A percentile compares a stretch with the other conserved stretches of the same genome.
Evolutionary conservation across 257 asterid species (phyloP).

Genomic region (Solanum bulbocastanum): DNA sequence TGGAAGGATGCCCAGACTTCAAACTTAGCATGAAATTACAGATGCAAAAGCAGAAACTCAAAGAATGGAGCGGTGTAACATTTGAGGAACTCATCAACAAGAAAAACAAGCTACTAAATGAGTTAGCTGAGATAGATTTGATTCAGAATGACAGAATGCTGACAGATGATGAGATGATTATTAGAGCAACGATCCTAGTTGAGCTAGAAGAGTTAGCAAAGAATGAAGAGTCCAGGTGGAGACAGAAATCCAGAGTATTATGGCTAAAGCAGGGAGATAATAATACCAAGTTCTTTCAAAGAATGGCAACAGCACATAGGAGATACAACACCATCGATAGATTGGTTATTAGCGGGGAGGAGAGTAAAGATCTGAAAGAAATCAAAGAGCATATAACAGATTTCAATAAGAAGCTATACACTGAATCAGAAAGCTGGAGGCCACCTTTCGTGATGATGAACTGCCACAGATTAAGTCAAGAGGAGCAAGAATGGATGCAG

Average conservation of each 20-base stretch:
- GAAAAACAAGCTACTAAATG: not conserved
- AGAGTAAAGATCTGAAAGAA: not conserved
- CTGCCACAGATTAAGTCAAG: not conserved
- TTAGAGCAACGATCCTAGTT: not conserved
- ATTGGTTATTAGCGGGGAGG: not conserved
- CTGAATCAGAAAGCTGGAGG: not conserved
- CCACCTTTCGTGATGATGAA: not conserved
- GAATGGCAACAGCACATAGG: not conserved
- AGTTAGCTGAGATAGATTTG: not conserved
- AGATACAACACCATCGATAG: not conserved
- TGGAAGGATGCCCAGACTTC: not conserved
- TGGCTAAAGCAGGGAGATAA: not conserved
- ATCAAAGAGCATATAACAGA: not conserved
- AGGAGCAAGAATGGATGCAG: not conserved
- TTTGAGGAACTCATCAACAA: not conserved
- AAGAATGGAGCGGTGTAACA: not conserved
- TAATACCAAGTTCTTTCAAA: not conserved
- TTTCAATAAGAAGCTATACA: not conserved
- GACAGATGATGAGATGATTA: not conserved
- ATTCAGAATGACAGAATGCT: not conserved
- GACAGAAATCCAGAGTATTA: not conserved
- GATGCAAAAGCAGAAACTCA: not conserved
- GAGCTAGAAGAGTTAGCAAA: not conserved
- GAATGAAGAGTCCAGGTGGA: not conserved
- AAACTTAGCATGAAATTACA: not conserved